Base-by-base conservation (phyloP, 495 filamentous ascomycete genomes). In the Monascus purpureus region DNA sequence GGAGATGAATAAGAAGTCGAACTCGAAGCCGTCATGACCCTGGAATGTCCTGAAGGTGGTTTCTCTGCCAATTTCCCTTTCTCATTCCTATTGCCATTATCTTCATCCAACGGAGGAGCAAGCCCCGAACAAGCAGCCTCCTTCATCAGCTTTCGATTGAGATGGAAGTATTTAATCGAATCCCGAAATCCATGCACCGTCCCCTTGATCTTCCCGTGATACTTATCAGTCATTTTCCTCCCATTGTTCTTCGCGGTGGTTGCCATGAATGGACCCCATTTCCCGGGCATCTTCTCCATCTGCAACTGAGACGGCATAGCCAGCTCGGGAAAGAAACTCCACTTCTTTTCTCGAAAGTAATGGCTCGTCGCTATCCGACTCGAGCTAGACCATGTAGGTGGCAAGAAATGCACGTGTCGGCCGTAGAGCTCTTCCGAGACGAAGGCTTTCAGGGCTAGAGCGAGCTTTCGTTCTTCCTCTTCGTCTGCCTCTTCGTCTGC, bases 271-370 rank as follows among this genome's bases (percentile, higher is more conserved):
- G 13, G 36, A 24, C 44, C 42, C 28, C 52, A 51, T 31, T 50
- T 59, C 13, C 43, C 41, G 1, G 43, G 22, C 19, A 45, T 50
- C n/a, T 35, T 37, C 6, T 18, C 38, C 14, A 41, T 28, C 14
- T 44, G 46, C 1, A 50, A 12, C 9, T 44, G 36, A 1, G 53
- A 53, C 2, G 50, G 53, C 0, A 49, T 47, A 1, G 55, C 61
- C 15, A 65, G 27, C 36, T 65, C 61, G 4, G 61, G 61, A 41
- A 65, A 65, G 45, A 59, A 59, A 36, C 63, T 57, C 59, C 59
- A 65, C 35, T 60, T 63, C 43, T 65, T 65, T 25, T 65, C 61
- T 7, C 61, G 49, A 30, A 65, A 65, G 26, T 65, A 65, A 32
- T 63, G 61, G 25, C 53, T 65, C 1, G 55, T 44, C 1, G 53